A percentile compares a stretch with the other conserved stretches of the same genome.
These are phyloP conservation scores for Isabelozyma rhagii DNA, from an alignment of 805 yeast genomes.

Conservation along the genomic window DNA sequence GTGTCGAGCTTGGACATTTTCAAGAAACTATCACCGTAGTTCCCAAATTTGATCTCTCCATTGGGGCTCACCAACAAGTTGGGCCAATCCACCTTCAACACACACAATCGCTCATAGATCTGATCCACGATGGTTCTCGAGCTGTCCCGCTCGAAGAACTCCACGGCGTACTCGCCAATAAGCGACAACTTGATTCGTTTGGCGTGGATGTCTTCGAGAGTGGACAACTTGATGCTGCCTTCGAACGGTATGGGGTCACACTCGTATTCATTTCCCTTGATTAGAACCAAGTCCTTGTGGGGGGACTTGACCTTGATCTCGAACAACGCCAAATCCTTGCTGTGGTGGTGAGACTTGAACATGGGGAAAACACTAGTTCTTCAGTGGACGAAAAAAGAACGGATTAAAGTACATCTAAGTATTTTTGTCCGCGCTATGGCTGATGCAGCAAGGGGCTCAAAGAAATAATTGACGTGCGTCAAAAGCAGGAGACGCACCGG, in stretches of 20 bases:
- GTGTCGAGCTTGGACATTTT: constrained; percentile 16
- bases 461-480: no score
- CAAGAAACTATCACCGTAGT: constrained; percentile 37
- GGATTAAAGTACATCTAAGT: not conserved
- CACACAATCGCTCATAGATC: constrained; percentile 35
- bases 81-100: constrained; percentile 45
- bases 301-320: constrained; percentile 38
- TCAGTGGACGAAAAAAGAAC: not conserved
- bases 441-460: no score
- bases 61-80: constrained; percentile 39
- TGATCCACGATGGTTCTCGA: constrained; percentile 28
- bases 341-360: constrained; percentile 14
- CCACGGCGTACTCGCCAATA: constrained; percentile 42
- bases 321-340: constrained; percentile 28
- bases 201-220: constrained; percentile 41
- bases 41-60: constrained; percentile 39
- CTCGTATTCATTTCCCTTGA: constrained; percentile 45
- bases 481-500: no score
- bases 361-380: constrained; percentile 4
- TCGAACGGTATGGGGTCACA: constrained; percentile 40
- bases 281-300: constrained; percentile 38
- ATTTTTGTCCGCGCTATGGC: not conserved
- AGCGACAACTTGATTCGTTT: constrained; percentile 36
- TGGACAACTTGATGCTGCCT: constrained; percentile 46
- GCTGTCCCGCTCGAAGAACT: constrained; percentile 33